Conservation (phyloP, 2,329 filamentous ascomycete species). For the Lasiodiplodia sp. region DNA sequence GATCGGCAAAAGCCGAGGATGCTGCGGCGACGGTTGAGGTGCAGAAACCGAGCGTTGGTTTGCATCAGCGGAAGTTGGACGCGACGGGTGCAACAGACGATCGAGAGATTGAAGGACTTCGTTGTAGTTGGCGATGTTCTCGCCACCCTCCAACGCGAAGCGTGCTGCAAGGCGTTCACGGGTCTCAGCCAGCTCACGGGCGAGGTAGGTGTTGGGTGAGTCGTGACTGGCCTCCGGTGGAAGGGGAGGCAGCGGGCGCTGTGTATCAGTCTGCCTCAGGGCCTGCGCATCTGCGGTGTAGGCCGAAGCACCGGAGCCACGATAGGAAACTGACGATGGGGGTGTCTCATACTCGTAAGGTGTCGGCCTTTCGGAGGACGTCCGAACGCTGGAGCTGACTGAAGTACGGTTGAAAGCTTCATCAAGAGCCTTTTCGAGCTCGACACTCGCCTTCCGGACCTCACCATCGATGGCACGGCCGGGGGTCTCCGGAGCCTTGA, state of each 20-base stretch:
- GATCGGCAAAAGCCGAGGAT: constrained; percentile 52
- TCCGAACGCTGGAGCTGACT: constrained; percentile 59
- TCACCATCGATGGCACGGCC: constrained; percentile 74
- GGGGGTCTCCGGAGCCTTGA: constrained; percentile 42
- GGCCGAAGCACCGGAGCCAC: constrained; percentile 41
- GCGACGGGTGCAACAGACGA: constrained; percentile 23
- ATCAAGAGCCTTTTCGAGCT: constrained; percentile 88
- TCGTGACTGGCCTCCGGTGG: constrained; percentile 45
- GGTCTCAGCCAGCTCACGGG: constrained; percentile 65
- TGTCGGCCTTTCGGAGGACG: constrained; percentile 48
- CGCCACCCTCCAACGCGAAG: constrained; percentile 53
- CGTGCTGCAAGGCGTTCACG: constrained; percentile 64
- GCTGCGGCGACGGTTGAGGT: constrained; percentile 48
- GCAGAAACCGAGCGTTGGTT: constrained; percentile 57
- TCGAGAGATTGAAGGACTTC: constrained; percentile 51
- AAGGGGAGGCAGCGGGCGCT: constrained; percentile 55
- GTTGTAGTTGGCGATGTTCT: constrained; percentile 61
- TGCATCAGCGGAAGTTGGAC: constrained; percentile 32
- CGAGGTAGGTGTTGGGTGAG: constrained; percentile 60
- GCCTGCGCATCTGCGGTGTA: constrained; percentile 13
- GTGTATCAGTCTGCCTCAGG: constrained; percentile 25
- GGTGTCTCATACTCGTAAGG: constrained; percentile 59
- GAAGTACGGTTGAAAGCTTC: constrained; percentile 84
- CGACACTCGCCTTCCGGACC: constrained; percentile 81
- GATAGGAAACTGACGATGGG: constrained; percentile 57